A percentile compares a stretch with the other conserved stretches of the same genome.
phyloP scores from a whole-genome alignment of 345 rosid genomes.

The Eucalyptus regnans region DNA sequence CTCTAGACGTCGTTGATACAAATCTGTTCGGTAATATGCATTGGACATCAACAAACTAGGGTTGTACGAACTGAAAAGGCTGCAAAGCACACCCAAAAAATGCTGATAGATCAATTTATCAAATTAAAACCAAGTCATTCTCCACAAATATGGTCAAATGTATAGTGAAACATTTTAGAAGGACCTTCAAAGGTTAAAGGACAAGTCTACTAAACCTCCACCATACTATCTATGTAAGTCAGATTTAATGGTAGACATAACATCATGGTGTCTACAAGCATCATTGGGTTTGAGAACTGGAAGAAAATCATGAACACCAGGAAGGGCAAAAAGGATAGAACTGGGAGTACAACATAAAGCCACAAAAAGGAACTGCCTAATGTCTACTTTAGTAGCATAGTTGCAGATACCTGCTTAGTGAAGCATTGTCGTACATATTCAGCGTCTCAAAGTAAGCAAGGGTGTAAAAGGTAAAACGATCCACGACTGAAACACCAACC shows the following conservation, averaged over 20 bases:
- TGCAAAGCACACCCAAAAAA: constrained; percentile 15
- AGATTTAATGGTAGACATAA: not conserved
- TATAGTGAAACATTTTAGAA: not conserved
- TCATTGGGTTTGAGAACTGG: not conserved
- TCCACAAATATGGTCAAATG: not conserved
- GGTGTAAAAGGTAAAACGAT: constrained; percentile 88
- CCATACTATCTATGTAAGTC: not conserved
- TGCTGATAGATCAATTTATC: not conserved
- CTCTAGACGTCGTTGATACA: constrained; percentile 42
- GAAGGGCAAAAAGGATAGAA: not conserved
- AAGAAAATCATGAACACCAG: not conserved
- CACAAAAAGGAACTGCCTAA: not conserved
- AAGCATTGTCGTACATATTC: constrained; percentile 80
- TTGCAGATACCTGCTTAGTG: constrained; percentile 65
- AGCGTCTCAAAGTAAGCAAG: constrained; percentile 91
- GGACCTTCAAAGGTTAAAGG: not conserved
- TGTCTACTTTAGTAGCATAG: not conserved
- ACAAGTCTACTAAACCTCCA: not conserved
- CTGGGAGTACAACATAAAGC: not conserved
- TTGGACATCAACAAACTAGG: constrained; percentile 75
- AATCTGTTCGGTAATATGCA: constrained; percentile 75
- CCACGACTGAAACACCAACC: constrained; percentile 98
- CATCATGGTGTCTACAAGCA: not conserved
- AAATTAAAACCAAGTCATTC: not conserved
- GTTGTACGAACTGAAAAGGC: constrained; percentile 76